Evolutionary conservation across 768 basidiomycete species (phyloP), one percentile per base, ranked within the genome.

Genomic region (Mycena galericulata): DNA sequence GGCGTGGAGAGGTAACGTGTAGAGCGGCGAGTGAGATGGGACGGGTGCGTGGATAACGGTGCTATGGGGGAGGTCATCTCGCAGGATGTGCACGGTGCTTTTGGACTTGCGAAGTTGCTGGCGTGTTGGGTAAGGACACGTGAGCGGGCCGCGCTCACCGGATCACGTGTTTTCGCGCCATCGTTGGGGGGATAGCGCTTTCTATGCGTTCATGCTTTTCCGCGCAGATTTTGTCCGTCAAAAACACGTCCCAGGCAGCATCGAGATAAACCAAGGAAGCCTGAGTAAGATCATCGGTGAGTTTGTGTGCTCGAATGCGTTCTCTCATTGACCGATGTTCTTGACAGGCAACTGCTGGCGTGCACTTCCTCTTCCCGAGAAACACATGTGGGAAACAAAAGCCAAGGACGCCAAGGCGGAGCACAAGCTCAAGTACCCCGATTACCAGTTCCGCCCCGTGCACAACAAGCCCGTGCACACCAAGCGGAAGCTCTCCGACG

Each of bases 141-240:
- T n/a, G n/a, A n/a, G n/a, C n/a, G n/a, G n/a, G n/a, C n/a, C n/a
- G n/a, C n/a, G n/a, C n/a, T n/a, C n/a, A n/a, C n/a, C n/a, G n/a
- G n/a, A n/a, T n/a, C n/a, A n/a, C n/a, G n/a, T n/a, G n/a, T n/a
- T n/a, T n/a, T n/a, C n/a, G n/a, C n/a, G n/a, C n/a, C n/a, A n/a
- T n/a, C n/a, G n/a, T n/a, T n/a, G n/a, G n/a, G n/a, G n/a, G n/a
- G n/a, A n/a, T n/a, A n/a, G n/a, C n/a, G n/a, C n/a, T n/a, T n/a
- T n/a, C n/a, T n/a, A 95, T 68, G 93, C 93, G 11, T 95, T 94
- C 83, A 95, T 95, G 84, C 86, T 95, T 71, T 95, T 94, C 83
- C 88, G 93, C 62, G 92, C 92, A 4, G 90, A 92, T 51, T 93
- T 94, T 79, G 91, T 94, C 68, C 85, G 90, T 73, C 90, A 87